These are phyloP conservation scores for Asterochloris sp. DNA, from an alignment of 139 green algal species.

Conservation along the genomic window DNA sequence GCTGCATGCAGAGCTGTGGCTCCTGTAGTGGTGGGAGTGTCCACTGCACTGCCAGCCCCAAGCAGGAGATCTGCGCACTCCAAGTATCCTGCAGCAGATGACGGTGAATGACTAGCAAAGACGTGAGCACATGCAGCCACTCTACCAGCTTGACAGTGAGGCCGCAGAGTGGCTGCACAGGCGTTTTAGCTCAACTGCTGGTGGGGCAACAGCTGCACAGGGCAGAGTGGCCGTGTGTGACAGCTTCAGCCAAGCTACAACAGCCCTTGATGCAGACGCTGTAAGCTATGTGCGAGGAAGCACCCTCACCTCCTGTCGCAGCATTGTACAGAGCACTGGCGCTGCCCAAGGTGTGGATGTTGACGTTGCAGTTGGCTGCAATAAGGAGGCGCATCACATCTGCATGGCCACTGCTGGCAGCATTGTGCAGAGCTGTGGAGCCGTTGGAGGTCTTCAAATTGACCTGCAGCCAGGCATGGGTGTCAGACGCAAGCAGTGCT, in stretches of 20 bases:
- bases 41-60: conserved; percentile 19
- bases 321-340: conserved; percentile 28
- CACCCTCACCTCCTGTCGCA: neutral
- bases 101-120: neutral
- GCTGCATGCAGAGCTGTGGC: conserved; percentile 33
- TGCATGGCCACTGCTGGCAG: conserved; percentile 29
- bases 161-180: too few relatives aligned
- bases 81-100: neutral
- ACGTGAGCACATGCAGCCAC: too few relatives aligned
- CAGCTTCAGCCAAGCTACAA: too few relatives aligned
- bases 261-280: too few relatives aligned
- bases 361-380: conserved; percentile 28
- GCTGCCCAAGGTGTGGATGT: conserved; percentile 12
- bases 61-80: conserved; percentile 31
- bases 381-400: conserved; percentile 31
- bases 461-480: conserved; percentile 8
- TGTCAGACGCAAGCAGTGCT: too few relatives aligned
- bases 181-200: too few relatives aligned
- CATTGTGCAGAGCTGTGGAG: conserved; percentile 43
- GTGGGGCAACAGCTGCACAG: too few relatives aligned
- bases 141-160: too few relatives aligned
- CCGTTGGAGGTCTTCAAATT: conserved; percentile 33
- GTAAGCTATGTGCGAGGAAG: too few relatives aligned
- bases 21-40: conserved; percentile 25
- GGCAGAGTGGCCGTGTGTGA: too few relatives aligned